Percentiles rank a stretch among this genome's conserved stretches.
These are phyloP conservation scores for Allodekkera sacchari DNA, from an alignment of 805 yeast species.

Conservation along the genomic window DNA sequence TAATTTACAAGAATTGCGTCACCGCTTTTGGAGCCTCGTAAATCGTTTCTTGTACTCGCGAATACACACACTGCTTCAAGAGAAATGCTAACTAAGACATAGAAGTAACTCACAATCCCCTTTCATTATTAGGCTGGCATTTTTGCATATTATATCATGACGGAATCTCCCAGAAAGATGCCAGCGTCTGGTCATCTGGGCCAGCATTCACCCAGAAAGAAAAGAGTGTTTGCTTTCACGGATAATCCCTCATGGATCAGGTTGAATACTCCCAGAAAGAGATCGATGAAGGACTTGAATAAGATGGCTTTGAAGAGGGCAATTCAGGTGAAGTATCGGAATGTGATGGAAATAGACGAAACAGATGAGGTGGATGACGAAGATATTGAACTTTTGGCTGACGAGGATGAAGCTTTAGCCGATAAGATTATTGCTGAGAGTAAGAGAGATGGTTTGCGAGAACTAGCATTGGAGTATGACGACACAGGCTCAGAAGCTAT, in stretches of 20 bases:
- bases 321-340: slow-evolving; percentile 24
- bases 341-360: slow-evolving; percentile 10
- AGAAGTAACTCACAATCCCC: too few relatives aligned
- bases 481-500: slow-evolving; percentile 5
- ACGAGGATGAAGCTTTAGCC: slow-evolving; percentile 37
- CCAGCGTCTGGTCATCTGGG: slow-evolving; percentile 13
- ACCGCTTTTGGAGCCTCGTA: too few relatives aligned
- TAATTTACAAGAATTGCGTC: too few relatives aligned
- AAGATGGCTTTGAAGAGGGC: slow-evolving; percentile 44
- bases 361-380: slow-evolving; percentile 23
- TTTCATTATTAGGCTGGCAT: too few relatives aligned
- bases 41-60: too few relatives aligned
- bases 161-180: background rate
- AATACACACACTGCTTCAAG: too few relatives aligned
- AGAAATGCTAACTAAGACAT: too few relatives aligned
- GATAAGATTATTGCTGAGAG: slow-evolving; percentile 36
- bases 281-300: slow-evolving; percentile 32
- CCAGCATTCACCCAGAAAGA: slow-evolving; percentile 26
- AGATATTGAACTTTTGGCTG: slow-evolving; percentile 27
- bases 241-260: slow-evolving; percentile 30
- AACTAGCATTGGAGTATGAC: slow-evolving; percentile 13
- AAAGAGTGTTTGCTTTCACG: slow-evolving; percentile 21
- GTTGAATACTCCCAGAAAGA: slow-evolving; percentile 35
- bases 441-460: slow-evolving; percentile 18
- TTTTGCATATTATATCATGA: too few relatives aligned